Base-by-base conservation (phyloP, 1,139 yeast species). In the Yamadazyma triangularis region DNA sequence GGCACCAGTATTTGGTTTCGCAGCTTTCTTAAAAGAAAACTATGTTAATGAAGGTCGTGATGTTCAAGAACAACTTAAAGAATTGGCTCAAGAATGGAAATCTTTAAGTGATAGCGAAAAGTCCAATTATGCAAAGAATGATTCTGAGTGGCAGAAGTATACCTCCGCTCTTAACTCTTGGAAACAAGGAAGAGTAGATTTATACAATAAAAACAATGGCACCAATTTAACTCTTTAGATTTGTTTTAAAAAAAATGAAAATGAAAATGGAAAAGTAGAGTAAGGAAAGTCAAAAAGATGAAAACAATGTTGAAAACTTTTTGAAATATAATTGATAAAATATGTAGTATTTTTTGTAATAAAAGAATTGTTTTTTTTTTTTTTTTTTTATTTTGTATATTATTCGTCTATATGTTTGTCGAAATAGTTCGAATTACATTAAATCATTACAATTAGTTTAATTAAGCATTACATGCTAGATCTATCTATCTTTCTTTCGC, bases 41-140 rank as follows among this genome's bases (percentile, higher is more conserved):
- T 62, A 45, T 42, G 43, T 40, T 24, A 40, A 38, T 13, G 55
- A 46, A 28, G 64, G 53, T 16, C 42, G 51, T 21, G 32, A 30
- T 14, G 29, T 24, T 24, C 26, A 48, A 15, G 66, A 58, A 21
- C 44, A 50, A 18, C 41, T 54, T 22, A 58, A 53, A 39, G 51
- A 46, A 10, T 44, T 62, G 26, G 45, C 60, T 15, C 42, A 31
- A 5, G 39, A 51, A 30, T 67, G 71, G 70, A 56, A 46, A 26
- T 27, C 30, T 9, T 52, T 66, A 44, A 31, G 60, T 15, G 42
- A 31, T 2, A 43, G 30, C 8, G 64, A 65, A 41, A 64, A 64
- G 49, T 37, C 38, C 8, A 25, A 40, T n/a, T 65, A 56, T 41
- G 46, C 39, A n/a, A 42, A 51, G 11, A 27, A 53, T 13, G 41